Evolutionary conservation across 768 basidiomycete species (phyloP).

Genomic region (Tricholoma sp.): DNA sequence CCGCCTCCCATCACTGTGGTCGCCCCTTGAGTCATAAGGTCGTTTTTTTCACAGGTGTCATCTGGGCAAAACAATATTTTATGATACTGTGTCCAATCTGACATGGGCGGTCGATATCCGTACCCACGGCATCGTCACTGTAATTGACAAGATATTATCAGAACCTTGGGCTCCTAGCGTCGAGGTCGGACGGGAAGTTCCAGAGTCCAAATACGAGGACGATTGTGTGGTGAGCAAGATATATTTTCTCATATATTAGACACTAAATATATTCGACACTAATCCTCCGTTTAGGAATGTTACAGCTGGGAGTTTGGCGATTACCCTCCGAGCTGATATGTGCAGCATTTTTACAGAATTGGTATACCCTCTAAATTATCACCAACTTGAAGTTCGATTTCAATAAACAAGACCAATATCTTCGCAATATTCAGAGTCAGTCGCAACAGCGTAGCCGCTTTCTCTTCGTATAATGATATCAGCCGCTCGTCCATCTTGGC

Average conservation of each 20-base stretch:
- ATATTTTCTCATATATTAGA: background rate
- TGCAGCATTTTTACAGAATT: background rate
- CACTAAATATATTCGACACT: background rate
- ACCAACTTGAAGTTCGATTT: background rate
- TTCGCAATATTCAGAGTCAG: background rate
- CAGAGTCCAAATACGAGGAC: constrained; percentile 43
- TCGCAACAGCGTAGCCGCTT: background rate
- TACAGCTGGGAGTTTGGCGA: constrained; percentile 69
- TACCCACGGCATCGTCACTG: constrained; percentile 71
- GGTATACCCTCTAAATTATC: background rate
- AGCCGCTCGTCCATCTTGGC: too few relatives aligned
- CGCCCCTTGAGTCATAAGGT: background rate
- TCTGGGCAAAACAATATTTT: constrained; percentile 78
- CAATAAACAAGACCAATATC: background rate
- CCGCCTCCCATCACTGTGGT: background rate
- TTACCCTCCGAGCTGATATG: constrained; percentile 6
- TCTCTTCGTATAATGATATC: too few relatives aligned
- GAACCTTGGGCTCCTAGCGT: constrained; percentile 66
- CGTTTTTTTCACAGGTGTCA: constrained; percentile 57
- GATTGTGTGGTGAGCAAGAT: constrained; percentile 64
- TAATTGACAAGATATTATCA: constrained; percentile 70
- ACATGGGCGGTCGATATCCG: constrained; percentile 85
- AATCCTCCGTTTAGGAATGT: constrained; percentile 45
- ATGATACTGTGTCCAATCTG: constrained; percentile 85
- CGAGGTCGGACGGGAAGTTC: constrained; percentile 62